phyloP scores from a whole-genome alignment of 1,284 basidiomycete species.

The Thecaphora thlaspeos region DNA sequence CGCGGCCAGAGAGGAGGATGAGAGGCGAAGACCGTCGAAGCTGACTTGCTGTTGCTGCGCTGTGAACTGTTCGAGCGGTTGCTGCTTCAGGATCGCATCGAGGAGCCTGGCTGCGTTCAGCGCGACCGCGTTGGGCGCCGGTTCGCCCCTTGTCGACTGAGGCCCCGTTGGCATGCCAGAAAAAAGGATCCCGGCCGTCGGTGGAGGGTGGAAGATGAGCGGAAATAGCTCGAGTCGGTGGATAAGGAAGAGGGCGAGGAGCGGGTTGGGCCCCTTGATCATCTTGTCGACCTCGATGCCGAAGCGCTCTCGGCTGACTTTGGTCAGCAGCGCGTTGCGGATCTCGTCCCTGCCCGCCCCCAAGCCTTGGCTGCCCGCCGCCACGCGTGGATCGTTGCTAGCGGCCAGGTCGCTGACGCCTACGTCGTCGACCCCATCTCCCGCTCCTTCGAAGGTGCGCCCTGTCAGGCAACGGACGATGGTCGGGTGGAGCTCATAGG shows the following conservation, averaged over 20 bases:
- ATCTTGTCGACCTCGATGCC: constrained; percentile 59
- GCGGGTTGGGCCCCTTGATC: constrained; percentile 51
- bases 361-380: constrained; percentile 8
- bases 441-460: constrained; percentile 1
- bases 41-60: neutral
- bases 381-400: constrained; percentile 22
- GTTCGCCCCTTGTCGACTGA: neutral
- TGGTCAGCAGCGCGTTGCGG: constrained; percentile 39
- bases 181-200: constrained; percentile 14
- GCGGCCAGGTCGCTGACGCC: constrained; percentile 10
- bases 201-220: constrained; percentile 44
- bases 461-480: constrained; percentile 59
- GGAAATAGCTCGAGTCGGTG: constrained; percentile 42
- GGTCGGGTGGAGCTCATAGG: constrained; percentile 75
- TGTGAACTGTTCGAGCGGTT: constrained; percentile 6
- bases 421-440: constrained; percentile 5
- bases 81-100: constrained; percentile 18
- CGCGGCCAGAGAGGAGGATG: neutral
- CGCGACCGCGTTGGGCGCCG: constrained; percentile 11
- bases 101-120: constrained; percentile 32
- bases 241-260: constrained; percentile 40
- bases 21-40: constrained; percentile 4
- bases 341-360: constrained; percentile 62
- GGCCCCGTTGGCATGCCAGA: neutral
- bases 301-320: constrained; percentile 55